These are phyloP conservation scores for Ascochyta lentis DNA, from an alignment of 2,329 filamentous ascomycete species.

Conservation along the genomic window DNA sequence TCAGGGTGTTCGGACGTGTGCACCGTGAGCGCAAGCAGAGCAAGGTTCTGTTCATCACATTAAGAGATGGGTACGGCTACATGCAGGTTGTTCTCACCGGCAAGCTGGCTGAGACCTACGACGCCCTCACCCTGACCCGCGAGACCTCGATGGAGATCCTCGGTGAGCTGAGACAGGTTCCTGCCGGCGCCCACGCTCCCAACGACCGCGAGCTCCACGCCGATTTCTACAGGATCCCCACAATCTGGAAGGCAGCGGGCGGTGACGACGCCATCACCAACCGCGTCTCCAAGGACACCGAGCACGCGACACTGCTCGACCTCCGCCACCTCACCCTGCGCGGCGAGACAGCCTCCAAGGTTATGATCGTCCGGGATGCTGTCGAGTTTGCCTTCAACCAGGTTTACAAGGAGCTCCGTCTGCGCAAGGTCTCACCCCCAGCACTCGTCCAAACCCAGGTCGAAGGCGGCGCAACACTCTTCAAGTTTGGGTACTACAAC, in stretches of 20 bases:
- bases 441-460: slow-evolving; percentile 95
- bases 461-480: slow-evolving; percentile 90
- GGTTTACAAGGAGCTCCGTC: slow-evolving; percentile 76
- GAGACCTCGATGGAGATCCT: slow-evolving; percentile 87
- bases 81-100: slow-evolving; percentile 86
- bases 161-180: slow-evolving; percentile 84
- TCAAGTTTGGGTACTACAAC: slow-evolving; percentile 87
- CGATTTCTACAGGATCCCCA: slow-evolving; percentile 80
- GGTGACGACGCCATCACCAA: slow-evolving; percentile 93
- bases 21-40: slow-evolving; percentile 84
- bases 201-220: slow-evolving; percentile 87
- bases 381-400: slow-evolving; percentile 82
- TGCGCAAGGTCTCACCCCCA: slow-evolving; percentile 86
- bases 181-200: slow-evolving; percentile 77
- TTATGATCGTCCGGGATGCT: slow-evolving; percentile 85
- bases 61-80: slow-evolving; percentile 82
- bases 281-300: slow-evolving; percentile 71
- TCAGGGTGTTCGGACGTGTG: slow-evolving; percentile 82
- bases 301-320: slow-evolving; percentile 77
- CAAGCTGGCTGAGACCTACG: slow-evolving; percentile 87
- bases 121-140: slow-evolving; percentile 81
- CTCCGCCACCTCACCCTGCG: slow-evolving; percentile 84
- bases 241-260: slow-evolving; percentile 74
- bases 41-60: slow-evolving; percentile 83
- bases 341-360: slow-evolving; percentile 80